Percentiles rank a stretch among this genome's conserved stretches.
phyloP scores from a whole-genome alignment of 257 asterid genomes.

The Nicotiana tomentosiformis region DNA sequence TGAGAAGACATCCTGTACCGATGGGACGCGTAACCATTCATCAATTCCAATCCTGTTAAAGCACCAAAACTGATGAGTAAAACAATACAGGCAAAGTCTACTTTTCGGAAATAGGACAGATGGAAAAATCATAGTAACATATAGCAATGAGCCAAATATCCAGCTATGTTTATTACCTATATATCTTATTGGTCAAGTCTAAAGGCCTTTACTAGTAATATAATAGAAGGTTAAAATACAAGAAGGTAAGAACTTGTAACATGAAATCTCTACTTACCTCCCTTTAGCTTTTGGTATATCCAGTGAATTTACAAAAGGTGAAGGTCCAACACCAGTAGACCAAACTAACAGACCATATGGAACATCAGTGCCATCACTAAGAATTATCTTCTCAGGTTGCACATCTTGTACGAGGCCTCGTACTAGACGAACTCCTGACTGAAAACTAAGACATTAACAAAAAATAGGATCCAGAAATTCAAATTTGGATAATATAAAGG shows the following conservation, averaged over 20 bases:
- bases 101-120: not conserved
- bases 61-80: not conserved
- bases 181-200: no score
- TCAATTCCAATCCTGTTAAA: constrained; percentile 81
- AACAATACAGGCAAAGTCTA: not conserved
- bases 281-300: constrained; percentile 90
- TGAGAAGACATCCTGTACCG: constrained; percentile 74
- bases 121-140: not conserved
- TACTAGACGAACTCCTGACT: constrained; percentile 94
- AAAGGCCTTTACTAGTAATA: not conserved
- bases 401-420: constrained; percentile 90
- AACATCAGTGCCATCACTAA: constrained; percentile 70
- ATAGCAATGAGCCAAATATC: not conserved
- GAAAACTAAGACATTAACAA: constrained; percentile 43
- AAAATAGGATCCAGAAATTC: not conserved
- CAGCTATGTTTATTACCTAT: not conserved
- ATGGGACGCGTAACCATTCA: constrained; percentile 87
- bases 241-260: not conserved
- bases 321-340: constrained; percentile 99
- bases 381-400: constrained; percentile 62
- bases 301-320: constrained; percentile 58
- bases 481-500: not conserved
- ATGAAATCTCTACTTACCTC: constrained; percentile 32
- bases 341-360: constrained; percentile 92
- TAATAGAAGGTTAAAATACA: not conserved